These are phyloP conservation scores for Curvularia sp. DNA, from an alignment of 2,329 filamentous ascomycete species.

Conservation along the genomic window DNA sequence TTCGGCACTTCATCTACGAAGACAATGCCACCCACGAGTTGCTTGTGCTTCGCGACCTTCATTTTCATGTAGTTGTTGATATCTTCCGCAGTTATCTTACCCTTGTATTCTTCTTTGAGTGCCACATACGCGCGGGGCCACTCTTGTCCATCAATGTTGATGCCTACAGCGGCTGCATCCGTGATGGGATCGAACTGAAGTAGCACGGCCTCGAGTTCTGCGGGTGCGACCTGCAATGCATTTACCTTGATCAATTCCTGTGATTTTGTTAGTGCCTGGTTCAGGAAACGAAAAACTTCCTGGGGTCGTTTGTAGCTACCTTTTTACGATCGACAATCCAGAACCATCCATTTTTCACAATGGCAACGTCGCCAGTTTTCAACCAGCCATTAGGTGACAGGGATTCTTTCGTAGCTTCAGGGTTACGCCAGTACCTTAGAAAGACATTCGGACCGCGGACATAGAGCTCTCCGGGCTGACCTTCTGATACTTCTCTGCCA, in stretches of 20 bases:
- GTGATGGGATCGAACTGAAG: constrained; percentile 60
- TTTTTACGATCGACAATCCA: constrained; percentile 51
- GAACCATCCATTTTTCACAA: constrained; percentile 44
- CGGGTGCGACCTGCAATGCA: constrained; percentile 48
- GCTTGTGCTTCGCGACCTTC: constrained; percentile 61
- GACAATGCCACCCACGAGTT: constrained; percentile 59
- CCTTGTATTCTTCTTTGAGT: constrained; percentile 56
- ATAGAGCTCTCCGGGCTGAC: constrained; percentile 50
- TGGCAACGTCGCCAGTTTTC: constrained; percentile 46
- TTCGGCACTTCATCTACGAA: constrained; percentile 66
- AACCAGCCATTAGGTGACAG: constrained; percentile 51
- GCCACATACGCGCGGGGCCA: constrained; percentile 62
- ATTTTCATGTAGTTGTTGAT: constrained; percentile 51
- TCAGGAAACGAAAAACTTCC: neutral
- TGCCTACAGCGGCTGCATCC: constrained; percentile 64
- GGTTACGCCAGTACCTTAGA: constrained; percentile 53
- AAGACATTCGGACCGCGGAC: constrained; percentile 52
- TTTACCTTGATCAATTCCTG: constrained; percentile 54
- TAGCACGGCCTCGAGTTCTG: constrained; percentile 58
- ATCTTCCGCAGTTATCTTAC: constrained; percentile 36
- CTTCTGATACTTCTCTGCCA: constrained; percentile 50
- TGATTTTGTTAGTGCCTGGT: neutral
- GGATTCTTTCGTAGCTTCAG: constrained; percentile 48
- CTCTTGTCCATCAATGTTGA: constrained; percentile 59
- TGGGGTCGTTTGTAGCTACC: constrained; percentile 12